Conservation (phyloP, 306 rosid genomes). For the Casuarina cunninghamiana region DNA sequence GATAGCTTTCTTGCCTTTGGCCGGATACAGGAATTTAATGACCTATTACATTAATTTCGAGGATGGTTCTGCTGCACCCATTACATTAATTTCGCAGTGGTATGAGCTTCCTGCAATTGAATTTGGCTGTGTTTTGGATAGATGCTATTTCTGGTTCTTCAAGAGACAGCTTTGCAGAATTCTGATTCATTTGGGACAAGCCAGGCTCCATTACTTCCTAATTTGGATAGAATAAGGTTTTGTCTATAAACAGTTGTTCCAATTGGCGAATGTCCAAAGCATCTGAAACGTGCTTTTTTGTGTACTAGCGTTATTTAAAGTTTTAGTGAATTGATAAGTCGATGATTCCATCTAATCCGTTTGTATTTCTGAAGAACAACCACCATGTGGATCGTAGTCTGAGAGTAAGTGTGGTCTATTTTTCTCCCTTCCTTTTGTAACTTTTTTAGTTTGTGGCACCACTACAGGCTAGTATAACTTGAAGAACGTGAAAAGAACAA, state of each 20-base stretch:
- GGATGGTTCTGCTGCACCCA: not conserved
- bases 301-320: not conserved
- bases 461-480: too few relatives aligned
- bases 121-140: not conserved
- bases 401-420: too few relatives aligned
- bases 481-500: too few relatives aligned
- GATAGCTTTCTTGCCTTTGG: slow-evolving; percentile 11
- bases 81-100: not conserved
- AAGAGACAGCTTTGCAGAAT: not conserved
- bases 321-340: not conserved
- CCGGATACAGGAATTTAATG: not conserved
- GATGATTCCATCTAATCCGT: not conserved
- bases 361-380: too few relatives aligned
- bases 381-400: too few relatives aligned
- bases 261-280: not conserved
- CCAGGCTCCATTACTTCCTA: not conserved
- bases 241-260: not conserved
- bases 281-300: not conserved
- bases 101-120: not conserved
- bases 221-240: not conserved
- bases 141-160: not conserved
- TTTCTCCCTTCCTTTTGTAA: too few relatives aligned
- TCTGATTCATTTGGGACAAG: not conserved
- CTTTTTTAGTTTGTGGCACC: too few relatives aligned
- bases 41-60: not conserved